These are phyloP conservation scores for Xylariaceae sp. DNA, from an alignment of 2,329 filamentous ascomycete genomes.

Conservation along the genomic window DNA sequence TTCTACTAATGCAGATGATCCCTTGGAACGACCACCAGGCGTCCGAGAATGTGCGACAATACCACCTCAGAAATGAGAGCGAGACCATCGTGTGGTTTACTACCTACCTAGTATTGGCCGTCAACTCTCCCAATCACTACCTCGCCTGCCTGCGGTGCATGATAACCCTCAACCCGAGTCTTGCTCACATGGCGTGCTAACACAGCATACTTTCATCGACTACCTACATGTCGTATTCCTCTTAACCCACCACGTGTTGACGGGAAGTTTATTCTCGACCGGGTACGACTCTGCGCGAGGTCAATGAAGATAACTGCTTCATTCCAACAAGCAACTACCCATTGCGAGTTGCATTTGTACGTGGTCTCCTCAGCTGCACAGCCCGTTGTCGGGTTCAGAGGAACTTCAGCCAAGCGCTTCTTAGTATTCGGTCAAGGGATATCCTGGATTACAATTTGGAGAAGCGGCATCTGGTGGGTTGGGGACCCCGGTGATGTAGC, in stretches of 20 bases:
- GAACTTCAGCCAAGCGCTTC: neutral
- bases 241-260: slow-evolving; percentile 10
- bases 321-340: neutral
- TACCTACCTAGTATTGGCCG: neutral
- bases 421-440: slow-evolving; percentile 10
- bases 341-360: slow-evolving; percentile 8
- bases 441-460: slow-evolving; percentile 10
- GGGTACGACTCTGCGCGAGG: slow-evolving; percentile 1
- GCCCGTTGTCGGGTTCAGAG: neutral
- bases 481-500: slow-evolving; percentile 6
- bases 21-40: too few relatives aligned
- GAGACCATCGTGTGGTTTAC: slow-evolving; percentile 10
- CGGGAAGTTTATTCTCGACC: neutral
- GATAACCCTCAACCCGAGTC: slow-evolving; percentile 9
- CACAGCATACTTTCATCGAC: slow-evolving; percentile 7
- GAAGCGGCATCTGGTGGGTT: neutral
- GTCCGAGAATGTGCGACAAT: neutral
- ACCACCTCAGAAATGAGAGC: neutral
- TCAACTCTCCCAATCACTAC: neutral
- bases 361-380: neutral
- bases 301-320: slow-evolving; percentile 3
- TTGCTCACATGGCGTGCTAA: slow-evolving; percentile 7
- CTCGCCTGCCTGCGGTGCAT: slow-evolving; percentile 8
- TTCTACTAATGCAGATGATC: too few relatives aligned
- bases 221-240: slow-evolving; percentile 3